phyloP scores from a whole-genome alignment of 179 eudicot genomes.

The Corrigiola litoralis region DNA sequence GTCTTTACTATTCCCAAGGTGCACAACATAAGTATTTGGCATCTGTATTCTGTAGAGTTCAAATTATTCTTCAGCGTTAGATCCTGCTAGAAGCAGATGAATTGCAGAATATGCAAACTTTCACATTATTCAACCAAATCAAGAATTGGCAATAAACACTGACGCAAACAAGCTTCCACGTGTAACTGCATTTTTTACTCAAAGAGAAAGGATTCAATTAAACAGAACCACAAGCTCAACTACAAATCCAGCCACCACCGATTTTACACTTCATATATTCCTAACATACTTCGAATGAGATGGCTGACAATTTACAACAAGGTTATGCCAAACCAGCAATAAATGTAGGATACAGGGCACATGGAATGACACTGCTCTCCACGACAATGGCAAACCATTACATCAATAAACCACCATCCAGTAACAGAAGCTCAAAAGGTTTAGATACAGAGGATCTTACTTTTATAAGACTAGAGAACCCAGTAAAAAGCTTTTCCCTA shows the following conservation, averaged over 20 bases:
- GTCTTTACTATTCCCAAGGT: conserved; percentile 96
- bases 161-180: too few relatives aligned
- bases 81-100: not conserved
- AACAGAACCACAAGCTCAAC: not conserved
- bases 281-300: not conserved
- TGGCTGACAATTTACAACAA: not conserved
- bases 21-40: conserved; percentile 90
- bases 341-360: too few relatives aligned
- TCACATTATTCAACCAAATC: not conserved
- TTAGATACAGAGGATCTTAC: not conserved
- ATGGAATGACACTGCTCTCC: not conserved
- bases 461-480: not conserved
- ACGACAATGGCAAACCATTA: not conserved
- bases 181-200: not conserved
- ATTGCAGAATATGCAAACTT: not conserved
- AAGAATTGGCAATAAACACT: too few relatives aligned
- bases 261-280: not conserved
- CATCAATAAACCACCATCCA: not conserved
- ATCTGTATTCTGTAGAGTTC: conserved; percentile 66
- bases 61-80: not conserved
- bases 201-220: not conserved
- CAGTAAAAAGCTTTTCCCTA: not conserved
- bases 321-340: too few relatives aligned
- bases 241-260: not conserved
- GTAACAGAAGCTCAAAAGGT: not conserved